Evolutionary conservation across 2,329 filamentous ascomycete genomes (phyloP), one percentile per base, ranked within the genome.

Genomic region (Aureobasidium sp.): DNA sequence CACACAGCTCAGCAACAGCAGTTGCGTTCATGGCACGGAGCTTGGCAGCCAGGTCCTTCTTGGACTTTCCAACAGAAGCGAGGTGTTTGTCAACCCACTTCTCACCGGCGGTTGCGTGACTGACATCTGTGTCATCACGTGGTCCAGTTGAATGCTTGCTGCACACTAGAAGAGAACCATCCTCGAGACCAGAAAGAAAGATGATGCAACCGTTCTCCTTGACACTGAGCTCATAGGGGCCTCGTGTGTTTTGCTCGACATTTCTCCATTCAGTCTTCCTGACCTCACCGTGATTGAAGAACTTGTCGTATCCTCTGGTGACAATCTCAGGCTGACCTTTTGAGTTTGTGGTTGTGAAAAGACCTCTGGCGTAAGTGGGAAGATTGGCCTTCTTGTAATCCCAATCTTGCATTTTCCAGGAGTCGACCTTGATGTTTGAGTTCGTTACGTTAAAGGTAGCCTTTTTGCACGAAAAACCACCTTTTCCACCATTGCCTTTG

Each of bases 171-270:
- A 99, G 79, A 1, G 90, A 91, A 39, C 85, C 92, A 69, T 97
- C 92, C 70, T 95, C 90, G 26, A 99, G 80, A 15, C 92, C 94
- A 17, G 92, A 88, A 48, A 99, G 86, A 78, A 99, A 99, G 68
- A 99, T 97, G 75, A 99, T 99, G 75, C 94, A 99, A n/a, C 94
- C 94, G 70, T 99, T 99, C 76, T 99, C 94, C 77, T 99, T 99
- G 59, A 97, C 85, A 63, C 92, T 97, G 62, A 99, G 79, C 76
- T 99, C 94, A 69, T 97, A 99, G 0, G 94, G 94, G 0, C 91
- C 92, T 66, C 84, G 79, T 0, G 94, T 97, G 62, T 88, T 82
- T 32, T 76, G 75, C 71, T 88, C 80, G 64, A 99, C 90, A 70
- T 88, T 89, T 17, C 79, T 74, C 94, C 94, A 99, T 69, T 87